Percentiles rank a stretch among this genome's conserved stretches.
phyloP scores from a whole-genome alignment of 1,284 basidiomycete genomes.

The Wallemia ichthyophaga region DNA sequence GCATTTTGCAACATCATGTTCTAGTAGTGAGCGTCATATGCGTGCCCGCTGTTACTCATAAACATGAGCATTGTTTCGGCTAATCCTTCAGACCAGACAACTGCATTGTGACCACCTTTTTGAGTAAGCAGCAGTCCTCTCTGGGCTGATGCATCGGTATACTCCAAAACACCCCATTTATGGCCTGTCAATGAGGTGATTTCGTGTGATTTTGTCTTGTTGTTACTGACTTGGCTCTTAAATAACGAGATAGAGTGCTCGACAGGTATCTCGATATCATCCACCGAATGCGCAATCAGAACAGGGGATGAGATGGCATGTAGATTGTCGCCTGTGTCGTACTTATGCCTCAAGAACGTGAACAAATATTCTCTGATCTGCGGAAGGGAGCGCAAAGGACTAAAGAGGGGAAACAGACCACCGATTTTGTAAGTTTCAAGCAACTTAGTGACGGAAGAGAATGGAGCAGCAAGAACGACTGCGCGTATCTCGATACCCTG shows the following conservation, averaged over 20 bases:
- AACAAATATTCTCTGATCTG: neutral
- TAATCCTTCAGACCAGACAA: neutral
- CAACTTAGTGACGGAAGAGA: conserved; percentile 32
- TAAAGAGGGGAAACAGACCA: conserved; percentile 37
- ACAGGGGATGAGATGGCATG: neutral
- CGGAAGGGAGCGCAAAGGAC: conserved; percentile 24
- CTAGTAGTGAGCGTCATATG: no score
- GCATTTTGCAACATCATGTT: neutral
- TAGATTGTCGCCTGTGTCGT: neutral
- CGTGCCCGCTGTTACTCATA: no score
- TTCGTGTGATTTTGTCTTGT: neutral
- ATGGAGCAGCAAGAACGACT: conserved; percentile 43
- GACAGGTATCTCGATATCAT: neutral
- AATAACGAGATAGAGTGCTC: neutral
- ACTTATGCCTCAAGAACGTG: neutral
- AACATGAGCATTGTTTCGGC: neutral
- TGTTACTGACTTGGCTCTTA: neutral
- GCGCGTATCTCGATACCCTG: conserved; percentile 21
- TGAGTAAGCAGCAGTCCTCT: neutral
- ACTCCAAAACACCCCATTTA: neutral
- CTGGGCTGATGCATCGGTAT: neutral
- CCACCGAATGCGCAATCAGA: neutral
- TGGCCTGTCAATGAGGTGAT: neutral
- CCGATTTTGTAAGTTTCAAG: conserved; percentile 39
- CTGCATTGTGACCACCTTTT: neutral